Percentiles rank a stretch among this genome's conserved stretches.
Conservation (phyloP, 2,329 filamentous ascomycete species). For the Exophiala calicioides region DNA sequence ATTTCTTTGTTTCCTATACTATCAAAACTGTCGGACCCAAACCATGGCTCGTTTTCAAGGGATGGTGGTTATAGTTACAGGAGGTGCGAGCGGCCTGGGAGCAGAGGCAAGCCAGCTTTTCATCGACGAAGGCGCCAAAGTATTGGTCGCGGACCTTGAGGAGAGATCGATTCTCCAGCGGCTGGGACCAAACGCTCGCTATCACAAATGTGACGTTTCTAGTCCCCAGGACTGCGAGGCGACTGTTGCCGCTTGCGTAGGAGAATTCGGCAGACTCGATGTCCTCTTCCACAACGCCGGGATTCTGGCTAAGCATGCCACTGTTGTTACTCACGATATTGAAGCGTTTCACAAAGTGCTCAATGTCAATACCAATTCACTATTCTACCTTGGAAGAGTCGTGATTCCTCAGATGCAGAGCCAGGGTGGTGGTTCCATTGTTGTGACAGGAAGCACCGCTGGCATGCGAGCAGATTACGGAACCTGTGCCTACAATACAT, state of each 20-base stretch:
- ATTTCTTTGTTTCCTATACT: too few relatives aligned
- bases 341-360: slow-evolving; percentile 95
- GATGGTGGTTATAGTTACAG: slow-evolving; percentile 15
- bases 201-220: slow-evolving; percentile 7
- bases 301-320: slow-evolving; percentile 50
- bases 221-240: slow-evolving; percentile 3
- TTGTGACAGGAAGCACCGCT: slow-evolving; percentile 9
- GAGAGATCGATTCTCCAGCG: slow-evolving; percentile 8
- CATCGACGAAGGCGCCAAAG: slow-evolving; percentile 12
- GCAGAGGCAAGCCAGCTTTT: slow-evolving; percentile 7
- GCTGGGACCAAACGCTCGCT: slow-evolving; percentile 1
- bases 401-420: slow-evolving; percentile 83
- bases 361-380: slow-evolving; percentile 6
- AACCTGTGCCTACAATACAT: slow-evolving; percentile 42
- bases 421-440: slow-evolving; percentile 67
- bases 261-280: slow-evolving; percentile 59
- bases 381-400: slow-evolving; percentile 10
- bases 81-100: slow-evolving; percentile 9
- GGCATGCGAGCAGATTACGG: slow-evolving; percentile 9
- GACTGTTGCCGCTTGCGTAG: slow-evolving; percentile 10
- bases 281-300: slow-evolving; percentile 96
- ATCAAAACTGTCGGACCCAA: too few relatives aligned
- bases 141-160: slow-evolving; percentile 10
- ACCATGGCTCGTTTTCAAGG: too few relatives aligned
- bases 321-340: slow-evolving; percentile 68